Base-by-base conservation (phyloP, 805 yeast species). In the Candida anglica region DNA sequence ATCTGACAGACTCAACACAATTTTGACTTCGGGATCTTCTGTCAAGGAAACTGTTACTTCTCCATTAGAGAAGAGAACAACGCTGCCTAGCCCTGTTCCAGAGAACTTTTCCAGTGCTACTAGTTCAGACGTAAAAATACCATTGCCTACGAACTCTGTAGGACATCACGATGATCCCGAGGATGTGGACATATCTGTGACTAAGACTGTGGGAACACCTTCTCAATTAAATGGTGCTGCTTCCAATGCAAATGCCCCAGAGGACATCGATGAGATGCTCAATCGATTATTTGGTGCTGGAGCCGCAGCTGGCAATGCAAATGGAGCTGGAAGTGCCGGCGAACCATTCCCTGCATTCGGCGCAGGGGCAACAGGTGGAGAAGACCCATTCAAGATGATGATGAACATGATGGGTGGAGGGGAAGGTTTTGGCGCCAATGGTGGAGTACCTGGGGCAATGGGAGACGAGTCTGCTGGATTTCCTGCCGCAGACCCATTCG, bases 1-100 rank as follows among this genome's bases (percentile, higher is more conserved):
- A 15, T 48, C 74, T 3, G 64, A 64, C 15, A 60, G 87, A 40
- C 54, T 81, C 46, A 75, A 71, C 41, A 69, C 38, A 17, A 66
- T 66, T 15, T 50, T 66, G 36, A 44, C 58, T 9, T 66, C 53
- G 41, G 69, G 70, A 5, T 54, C 66, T 2, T 62, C 69, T 3
- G 63, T 63, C 19, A 60, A 62, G 27, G 38, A 52, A 6, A 6
- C 52, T 0, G 61, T 52, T n/a, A 54, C 48, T 3, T 65, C 71
- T 7, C 63, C 61, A 3, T 52, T 65, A 42, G 69, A 61, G 30
- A 44, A 49, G 32, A 41, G 37, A 19, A 14, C 32, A 5, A 22
- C 19, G 6, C 17, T n/a, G 30, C 6, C 16, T 15, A 11, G 27
- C 6, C 10, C 23, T 19, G 11, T 11, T n/a, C n/a, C 37, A 17